Evolutionary conservation across 805 yeast species (phyloP), one percentile per base, ranked within the genome.

Genomic region (Pichia pseudocactophila): DNA sequence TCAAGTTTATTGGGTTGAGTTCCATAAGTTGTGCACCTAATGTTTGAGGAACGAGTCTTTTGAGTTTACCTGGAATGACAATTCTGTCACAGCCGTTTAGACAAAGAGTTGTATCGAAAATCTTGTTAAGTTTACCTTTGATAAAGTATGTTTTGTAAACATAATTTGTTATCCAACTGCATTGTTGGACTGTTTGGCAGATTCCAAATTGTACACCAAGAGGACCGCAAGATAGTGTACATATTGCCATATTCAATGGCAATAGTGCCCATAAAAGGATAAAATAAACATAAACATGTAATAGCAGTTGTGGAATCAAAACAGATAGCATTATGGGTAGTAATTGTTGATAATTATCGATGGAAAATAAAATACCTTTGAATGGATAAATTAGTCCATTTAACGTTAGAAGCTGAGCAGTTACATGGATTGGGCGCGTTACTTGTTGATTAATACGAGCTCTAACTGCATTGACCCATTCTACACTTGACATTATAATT

Each of bases 41-140:
- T 3, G 53, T 40, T 15, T 55, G 52, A 2, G 50, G 51, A 12
- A 60, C 62, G 9, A 57, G 49, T 36, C 65, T 50, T 42, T 54
- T 55, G 37, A 61, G 41, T 42, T 56, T 61, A 6, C 64, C 65
- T 0, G 63, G 62, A n/a, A 55, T 46, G n/a, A 60, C 64, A 4
- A 58, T 45, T 2, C 39, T 33, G 34, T 57, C 57, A 31, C 57
- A 46, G 0, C 61, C 61, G 27, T 51, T 50, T 9, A 49, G 38
- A 39, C 62, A 59, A 33, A 61, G 40, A 10, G 60, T 51, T 4
- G 43, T 42, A 40, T 59, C 62, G 43, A 59, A 59, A 7, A 56
- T 30, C 11, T 41, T 45, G 31, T 50, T 52, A 48, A 57, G 44
- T 36, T 58, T 58, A 12, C 50, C 44, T 2, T 54, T 55, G 30